Evolutionary conservation across 176 grass and related monocot species (phyloP), one percentile per base, ranked within the genome.

Genomic region (Urochloa ruziziensis): DNA sequence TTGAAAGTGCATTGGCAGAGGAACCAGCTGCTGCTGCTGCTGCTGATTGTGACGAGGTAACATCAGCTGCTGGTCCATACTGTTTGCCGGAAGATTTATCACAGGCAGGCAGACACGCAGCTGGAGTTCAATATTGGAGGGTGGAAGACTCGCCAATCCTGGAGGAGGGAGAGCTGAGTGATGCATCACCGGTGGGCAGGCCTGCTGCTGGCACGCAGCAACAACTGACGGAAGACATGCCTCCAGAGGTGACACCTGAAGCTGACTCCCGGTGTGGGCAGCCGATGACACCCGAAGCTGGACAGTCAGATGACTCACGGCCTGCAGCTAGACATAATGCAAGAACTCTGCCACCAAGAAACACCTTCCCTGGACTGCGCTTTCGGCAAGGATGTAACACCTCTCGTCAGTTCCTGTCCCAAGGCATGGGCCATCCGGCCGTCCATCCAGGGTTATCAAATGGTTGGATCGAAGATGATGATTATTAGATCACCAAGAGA

Each of bases 121-220:
- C 43, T 66, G 77, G 77, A 37, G 77, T 80, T 36, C 21, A 80
- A 17, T 80, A 80, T 11, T 80, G 77, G 77, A 52, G 32, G 77
- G 7, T 80, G 19, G 61, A 80, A 24, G 77, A 80, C 61, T 80
- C 77, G 1, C 77, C 77, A 66, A 12, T 25, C 12, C 12, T 80
- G 61, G 77, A 52, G 77, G 44, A 67, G 2, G n/a, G 23, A 51
- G 52, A 70, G 52, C 64, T 24, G 74, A 68, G 44, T 1, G 29
- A 85, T 78, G 40, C 53, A 49, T 42, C 61, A 2, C 35, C 15
- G 42, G 30, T 8, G 66, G n/a, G 15, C 57, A 52, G 46, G 18
- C 37, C 57, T 67, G 37, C 21, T 74, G 40, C 62, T 76, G 77
- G 42, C 39, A 27, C 52, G 21, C 71, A 46, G 13, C 81, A 85